Evolutionary conservation across 352 stramenopile genomes (phyloP).

Genomic region (Phytopythium vexans): DNA sequence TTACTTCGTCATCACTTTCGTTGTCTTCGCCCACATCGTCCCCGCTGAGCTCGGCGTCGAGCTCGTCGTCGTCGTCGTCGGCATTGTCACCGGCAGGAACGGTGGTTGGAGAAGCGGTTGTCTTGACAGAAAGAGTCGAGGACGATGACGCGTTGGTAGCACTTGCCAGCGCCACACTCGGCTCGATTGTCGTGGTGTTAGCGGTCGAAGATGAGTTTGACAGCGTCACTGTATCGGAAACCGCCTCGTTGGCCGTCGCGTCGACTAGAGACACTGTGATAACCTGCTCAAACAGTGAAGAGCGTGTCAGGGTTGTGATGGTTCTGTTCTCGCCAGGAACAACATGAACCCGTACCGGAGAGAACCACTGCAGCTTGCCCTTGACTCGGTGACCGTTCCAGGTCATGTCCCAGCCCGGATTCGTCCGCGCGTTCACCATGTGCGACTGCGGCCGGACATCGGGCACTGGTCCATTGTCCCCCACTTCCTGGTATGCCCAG

Average conservation of each 20-base stretch:
- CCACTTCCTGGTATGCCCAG: slow-evolving; percentile 55
- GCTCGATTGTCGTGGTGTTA: neutral
- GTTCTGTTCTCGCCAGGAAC: neutral
- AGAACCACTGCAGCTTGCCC: slow-evolving; percentile 57
- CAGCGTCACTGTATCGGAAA: neutral
- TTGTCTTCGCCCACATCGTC: slow-evolving; percentile 14
- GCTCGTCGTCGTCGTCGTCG: slow-evolving; percentile 1
- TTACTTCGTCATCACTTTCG: slow-evolving; percentile 4
- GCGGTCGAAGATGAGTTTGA: neutral
- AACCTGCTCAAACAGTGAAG: slow-evolving; percentile 13
- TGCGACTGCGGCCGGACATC: slow-evolving; percentile 73
- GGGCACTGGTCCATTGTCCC: slow-evolving; percentile 53
- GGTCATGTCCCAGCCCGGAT: slow-evolving; percentile 49
- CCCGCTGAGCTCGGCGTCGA: slow-evolving; percentile 3
- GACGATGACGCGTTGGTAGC: neutral
- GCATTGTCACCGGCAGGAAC: neutral
- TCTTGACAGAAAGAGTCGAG: neutral
- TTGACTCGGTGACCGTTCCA: slow-evolving; percentile 74
- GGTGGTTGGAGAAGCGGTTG: neutral
- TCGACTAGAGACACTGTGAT: slow-evolving; percentile 24
- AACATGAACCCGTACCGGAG: slow-evolving; percentile 28
- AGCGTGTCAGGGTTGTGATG: neutral
- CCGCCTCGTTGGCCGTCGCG: neutral
- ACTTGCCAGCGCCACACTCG: neutral
- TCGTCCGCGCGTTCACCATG: slow-evolving; percentile 79